Base-by-base conservation (phyloP, 345 rosid genomes). In the Eucalyptus regnans region DNA sequence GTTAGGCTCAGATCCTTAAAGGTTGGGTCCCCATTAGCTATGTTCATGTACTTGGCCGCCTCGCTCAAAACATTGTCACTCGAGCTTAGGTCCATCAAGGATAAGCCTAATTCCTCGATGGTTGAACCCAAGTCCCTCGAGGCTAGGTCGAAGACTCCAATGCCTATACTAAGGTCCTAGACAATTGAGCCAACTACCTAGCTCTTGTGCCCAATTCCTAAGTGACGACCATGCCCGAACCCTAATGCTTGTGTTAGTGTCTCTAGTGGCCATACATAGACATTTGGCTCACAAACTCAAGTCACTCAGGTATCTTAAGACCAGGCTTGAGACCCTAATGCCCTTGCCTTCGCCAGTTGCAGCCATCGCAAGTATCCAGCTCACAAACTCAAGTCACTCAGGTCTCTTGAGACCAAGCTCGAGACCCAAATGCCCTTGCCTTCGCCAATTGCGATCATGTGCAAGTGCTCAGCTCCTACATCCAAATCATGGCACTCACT, bases 91-190 rank as follows among this genome's bases (percentile, higher is more conserved):
- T 33, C 23, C 7, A 33, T 68, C 44, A 33, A 17, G 3, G 43
- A 12, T 0, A 3, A 2, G 10, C 6, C 1, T 10, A 1, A 68
- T 68, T 68, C 43, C 80, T 31, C 0, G 1, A 4, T 5, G 23
- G 80, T 68, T 17, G 43, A 18, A 16, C 23, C 44, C 1, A 8
- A 10, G 23, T 68, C 43, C 23, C 80, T 16, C 4, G 1, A 64
- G 37, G 17, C 8, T 12, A 4, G 8, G 71, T n/a, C 0, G 4
- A 64, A n/a, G 9, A n/a, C 37, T n/a, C 17, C 71, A n/a, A 13
- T 64, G 33, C 37, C 37, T 6, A 7, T 29, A 29, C 41, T 31
- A 31, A 4, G 41, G 12, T 31, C 41, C 11, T 3, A 31, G 22
- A 52, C 56, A 52, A 52, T 52, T 18, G 9, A 3, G 56, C 54